Evolutionary conservation across 2,329 filamentous ascomycete genomes (phyloP).

Genomic region (Botrytis medusae): DNA sequence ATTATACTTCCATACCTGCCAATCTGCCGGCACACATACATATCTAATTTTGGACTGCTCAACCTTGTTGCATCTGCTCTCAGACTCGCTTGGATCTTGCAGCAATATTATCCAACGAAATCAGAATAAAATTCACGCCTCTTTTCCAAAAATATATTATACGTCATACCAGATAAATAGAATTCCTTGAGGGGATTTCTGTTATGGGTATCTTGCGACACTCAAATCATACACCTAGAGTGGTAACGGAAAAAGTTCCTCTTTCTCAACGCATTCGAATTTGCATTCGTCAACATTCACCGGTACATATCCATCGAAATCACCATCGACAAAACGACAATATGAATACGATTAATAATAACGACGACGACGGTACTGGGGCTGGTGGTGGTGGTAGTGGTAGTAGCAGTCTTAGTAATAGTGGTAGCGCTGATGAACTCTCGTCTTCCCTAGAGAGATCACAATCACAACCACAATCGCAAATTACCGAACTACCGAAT

Average conservation of each 20-base stretch:
- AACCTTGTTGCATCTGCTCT: background rate
- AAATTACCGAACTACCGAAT: background rate
- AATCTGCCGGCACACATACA: too few relatives aligned
- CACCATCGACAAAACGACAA: background rate
- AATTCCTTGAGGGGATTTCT: background rate
- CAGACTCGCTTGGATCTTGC: slow-evolving; percentile 1
- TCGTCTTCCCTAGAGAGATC: slow-evolving; percentile 1
- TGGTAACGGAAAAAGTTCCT: slow-evolving; percentile 5
- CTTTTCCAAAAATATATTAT: background rate
- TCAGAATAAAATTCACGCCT: background rate
- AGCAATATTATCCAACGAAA: background rate
- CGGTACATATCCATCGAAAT: slow-evolving; percentile 6
- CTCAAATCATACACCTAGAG: slow-evolving; percentile 2
- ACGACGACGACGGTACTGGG: background rate
- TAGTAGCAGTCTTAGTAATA: background rate
- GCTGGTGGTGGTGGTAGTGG: background rate
- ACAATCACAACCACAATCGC: background rate
- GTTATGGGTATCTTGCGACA: slow-evolving; percentile 20
- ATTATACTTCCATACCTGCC: too few relatives aligned
- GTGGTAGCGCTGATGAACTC: background rate
- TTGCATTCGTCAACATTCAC: slow-evolving; percentile 17
- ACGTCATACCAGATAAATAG: slow-evolving; percentile 1
- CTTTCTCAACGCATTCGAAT: slow-evolving; percentile 18
- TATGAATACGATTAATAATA: background rate
- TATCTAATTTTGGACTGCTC: background rate